These are phyloP conservation scores for Allium fistulosum DNA, from an alignment of 106 monocot genomes.

Conservation along the genomic window DNA sequence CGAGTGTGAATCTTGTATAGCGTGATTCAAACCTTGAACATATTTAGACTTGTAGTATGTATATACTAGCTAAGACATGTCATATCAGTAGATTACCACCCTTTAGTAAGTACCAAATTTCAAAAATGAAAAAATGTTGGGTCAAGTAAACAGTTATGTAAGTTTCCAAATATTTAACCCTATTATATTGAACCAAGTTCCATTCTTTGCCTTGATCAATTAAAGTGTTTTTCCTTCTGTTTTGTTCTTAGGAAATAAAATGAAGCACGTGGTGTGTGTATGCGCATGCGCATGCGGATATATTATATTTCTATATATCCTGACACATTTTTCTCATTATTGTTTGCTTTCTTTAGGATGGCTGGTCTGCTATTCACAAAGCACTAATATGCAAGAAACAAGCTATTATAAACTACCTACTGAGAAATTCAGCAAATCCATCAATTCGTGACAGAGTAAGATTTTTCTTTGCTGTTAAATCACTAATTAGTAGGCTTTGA, in stretches of 20 bases:
- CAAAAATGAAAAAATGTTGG: too few relatives aligned
- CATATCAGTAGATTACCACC: too few relatives aligned
- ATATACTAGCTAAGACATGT: too few relatives aligned
- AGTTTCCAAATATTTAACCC: too few relatives aligned
- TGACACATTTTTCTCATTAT: not conserved
- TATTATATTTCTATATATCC: constrained; percentile 14
- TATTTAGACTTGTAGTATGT: too few relatives aligned
- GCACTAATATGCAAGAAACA: constrained; percentile 88
- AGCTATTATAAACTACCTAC: constrained; percentile 77
- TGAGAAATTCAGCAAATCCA: constrained; percentile 92
- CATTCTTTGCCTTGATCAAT: not conserved
- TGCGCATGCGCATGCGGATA: too few relatives aligned
- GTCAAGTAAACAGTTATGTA: too few relatives aligned
- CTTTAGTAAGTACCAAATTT: too few relatives aligned
- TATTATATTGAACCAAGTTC: too few relatives aligned
- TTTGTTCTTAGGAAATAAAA: not conserved
- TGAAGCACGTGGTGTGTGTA: too few relatives aligned
- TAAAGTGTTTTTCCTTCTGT: not conserved
- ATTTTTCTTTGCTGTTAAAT: constrained; percentile 2
- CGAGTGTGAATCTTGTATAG: too few relatives aligned
- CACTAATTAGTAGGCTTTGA: not conserved
- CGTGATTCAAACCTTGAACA: too few relatives aligned
- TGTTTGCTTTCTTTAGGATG: constrained; percentile 53
- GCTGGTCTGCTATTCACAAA: constrained; percentile 81
- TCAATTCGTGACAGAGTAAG: constrained; percentile 72